Evolutionary conservation across 495 filamentous ascomycete genomes (phyloP).

Genomic region (Neurospora tetraspora): DNA sequence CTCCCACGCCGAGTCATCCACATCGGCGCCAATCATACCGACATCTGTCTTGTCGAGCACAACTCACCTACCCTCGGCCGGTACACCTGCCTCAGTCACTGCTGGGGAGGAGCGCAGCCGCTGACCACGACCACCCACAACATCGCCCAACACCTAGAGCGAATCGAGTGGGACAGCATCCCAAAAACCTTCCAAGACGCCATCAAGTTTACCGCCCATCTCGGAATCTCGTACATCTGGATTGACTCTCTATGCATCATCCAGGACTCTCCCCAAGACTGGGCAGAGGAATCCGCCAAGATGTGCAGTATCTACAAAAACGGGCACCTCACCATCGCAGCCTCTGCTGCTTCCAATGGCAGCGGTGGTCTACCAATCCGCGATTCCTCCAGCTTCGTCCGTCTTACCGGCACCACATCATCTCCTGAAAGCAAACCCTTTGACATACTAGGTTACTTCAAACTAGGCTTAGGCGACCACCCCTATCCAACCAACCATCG

Average conservation of each 20-base stretch:
- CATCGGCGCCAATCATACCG: not conserved
- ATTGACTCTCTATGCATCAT: conserved; percentile 11
- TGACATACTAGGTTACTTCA: not conserved
- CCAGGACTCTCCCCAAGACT: conserved; percentile 3
- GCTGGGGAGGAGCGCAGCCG: conserved; percentile 2
- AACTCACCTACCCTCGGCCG: not conserved
- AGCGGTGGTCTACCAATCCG: not conserved
- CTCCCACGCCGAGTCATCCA: not conserved
- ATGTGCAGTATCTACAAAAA: conserved; percentile 9
- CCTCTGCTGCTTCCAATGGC: conserved; percentile 3
- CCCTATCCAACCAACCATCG: not conserved
- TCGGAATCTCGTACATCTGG: conserved; percentile 13
- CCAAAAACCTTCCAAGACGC: conserved; percentile 24
- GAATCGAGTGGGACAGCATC: conserved; percentile 5
- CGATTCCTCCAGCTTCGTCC: not conserved
- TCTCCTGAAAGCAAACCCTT: not conserved
- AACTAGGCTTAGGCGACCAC: not conserved
- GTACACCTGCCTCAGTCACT: conserved; percentile 8
- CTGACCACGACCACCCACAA: not conserved
- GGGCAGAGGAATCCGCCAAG: conserved; percentile 5
- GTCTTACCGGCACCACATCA: not conserved
- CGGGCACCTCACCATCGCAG: conserved; percentile 14
- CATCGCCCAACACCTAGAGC: not conserved
- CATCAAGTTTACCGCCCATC: conserved; percentile 5
- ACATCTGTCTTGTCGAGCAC: not conserved